These are phyloP conservation scores for Termitomyces sp. DNA, from an alignment of 1,284 basidiomycete genomes.

Conservation along the genomic window DNA sequence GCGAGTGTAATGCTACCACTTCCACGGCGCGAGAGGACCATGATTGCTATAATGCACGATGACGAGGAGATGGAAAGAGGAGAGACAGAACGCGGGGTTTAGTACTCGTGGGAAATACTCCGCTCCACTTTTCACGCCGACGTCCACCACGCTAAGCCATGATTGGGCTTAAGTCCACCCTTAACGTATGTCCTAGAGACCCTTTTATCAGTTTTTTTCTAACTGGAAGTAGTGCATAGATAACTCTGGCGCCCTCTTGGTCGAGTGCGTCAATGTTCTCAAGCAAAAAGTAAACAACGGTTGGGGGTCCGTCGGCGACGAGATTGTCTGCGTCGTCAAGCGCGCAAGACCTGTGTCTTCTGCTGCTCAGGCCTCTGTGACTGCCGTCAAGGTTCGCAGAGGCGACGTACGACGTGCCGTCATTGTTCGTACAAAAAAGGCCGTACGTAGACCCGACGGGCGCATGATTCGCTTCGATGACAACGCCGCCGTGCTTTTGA, in stretches of 20 bases:
- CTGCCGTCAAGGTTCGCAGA: slow-evolving; percentile 79
- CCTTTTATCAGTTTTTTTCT: background rate
- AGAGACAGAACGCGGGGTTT: slow-evolving; percentile 10
- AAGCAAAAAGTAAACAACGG: slow-evolving; percentile 94
- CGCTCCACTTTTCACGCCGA: slow-evolving; percentile 12
- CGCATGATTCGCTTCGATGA: slow-evolving; percentile 91
- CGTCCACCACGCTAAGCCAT: slow-evolving; percentile 36
- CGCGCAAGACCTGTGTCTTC: slow-evolving; percentile 81
- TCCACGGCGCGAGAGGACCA: slow-evolving; percentile 68
- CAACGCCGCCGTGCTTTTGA: slow-evolving; percentile 93
- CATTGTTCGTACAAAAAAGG: slow-evolving; percentile 88
- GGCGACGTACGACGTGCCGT: slow-evolving; percentile 95
- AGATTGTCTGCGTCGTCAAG: slow-evolving; percentile 96
- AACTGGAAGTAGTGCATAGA: slow-evolving; percentile 74
- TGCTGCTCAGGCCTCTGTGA: slow-evolving; percentile 54
- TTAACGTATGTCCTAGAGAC: slow-evolving; percentile 56
- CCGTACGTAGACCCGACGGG: slow-evolving; percentile 82
- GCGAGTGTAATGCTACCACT: slow-evolving; percentile 70
- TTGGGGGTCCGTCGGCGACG: slow-evolving; percentile 83
- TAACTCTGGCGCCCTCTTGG: slow-evolving; percentile 95
- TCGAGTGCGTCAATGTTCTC: slow-evolving; percentile 96
- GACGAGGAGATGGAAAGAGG: slow-evolving; percentile 15
- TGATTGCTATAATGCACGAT: slow-evolving; percentile 20
- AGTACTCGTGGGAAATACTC: slow-evolving; percentile 18
- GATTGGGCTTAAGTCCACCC: slow-evolving; percentile 90